Evolutionary conservation across 164 flowering plant genomes (phyloP).

Genomic region (Sedum album): DNA sequence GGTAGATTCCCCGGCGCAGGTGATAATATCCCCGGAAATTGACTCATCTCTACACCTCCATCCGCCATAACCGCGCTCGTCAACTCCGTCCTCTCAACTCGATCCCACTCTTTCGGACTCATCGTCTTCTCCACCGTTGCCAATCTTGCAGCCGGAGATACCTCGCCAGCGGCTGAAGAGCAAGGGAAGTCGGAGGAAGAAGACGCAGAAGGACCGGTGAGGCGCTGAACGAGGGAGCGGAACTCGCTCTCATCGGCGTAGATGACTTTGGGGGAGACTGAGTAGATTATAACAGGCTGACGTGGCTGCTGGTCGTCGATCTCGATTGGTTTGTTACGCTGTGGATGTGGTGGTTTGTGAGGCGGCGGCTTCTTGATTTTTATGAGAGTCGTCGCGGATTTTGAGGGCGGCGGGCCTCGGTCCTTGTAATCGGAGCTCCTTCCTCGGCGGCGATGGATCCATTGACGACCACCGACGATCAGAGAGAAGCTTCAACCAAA

Average conservation of each 20-base stretch:
- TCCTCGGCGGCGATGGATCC: conserved; percentile 26
- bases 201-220: conserved; percentile 22
- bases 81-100: conserved; percentile 7
- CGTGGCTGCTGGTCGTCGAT: conserved; percentile 12
- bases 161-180: conserved; percentile 13
- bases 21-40: conserved; percentile 59
- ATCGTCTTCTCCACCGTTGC: conserved; percentile 42
- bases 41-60: conserved; percentile 22
- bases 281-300: conserved; percentile 66
- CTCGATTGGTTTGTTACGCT: conserved; percentile 7
- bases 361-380: conserved; percentile 65
- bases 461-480: neutral
- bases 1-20: conserved; percentile 65
- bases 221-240: conserved; percentile 33
- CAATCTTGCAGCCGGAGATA: conserved; percentile 61
- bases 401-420: conserved; percentile 63
- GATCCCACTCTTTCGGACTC: conserved; percentile 28
- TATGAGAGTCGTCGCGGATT: conserved; percentile 55
- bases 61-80: neutral
- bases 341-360: conserved; percentile 17
- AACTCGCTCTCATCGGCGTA: conserved; percentile 19
- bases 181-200: conserved; percentile 6
- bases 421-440: conserved; percentile 48
- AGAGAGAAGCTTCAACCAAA: no score
- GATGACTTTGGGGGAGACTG: conserved; percentile 37